Evolutionary conservation across 345 rosid species (phyloP), one percentile per base, ranked within the genome.

Genomic region (Durio zibethinus): DNA sequence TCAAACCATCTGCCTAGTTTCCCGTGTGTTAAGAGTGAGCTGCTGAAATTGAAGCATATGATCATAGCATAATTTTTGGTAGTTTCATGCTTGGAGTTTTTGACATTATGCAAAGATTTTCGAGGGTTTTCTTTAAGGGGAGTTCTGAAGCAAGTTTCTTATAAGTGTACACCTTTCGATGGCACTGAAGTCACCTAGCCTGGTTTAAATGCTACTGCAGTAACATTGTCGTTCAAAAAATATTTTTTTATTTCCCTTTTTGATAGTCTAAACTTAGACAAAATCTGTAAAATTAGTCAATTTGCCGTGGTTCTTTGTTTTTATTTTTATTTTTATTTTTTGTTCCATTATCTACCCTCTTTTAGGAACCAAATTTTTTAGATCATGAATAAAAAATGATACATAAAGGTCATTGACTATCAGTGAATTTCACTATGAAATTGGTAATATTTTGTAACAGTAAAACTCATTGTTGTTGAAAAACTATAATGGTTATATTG

Each of bases 1-100:
- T n/a, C 23, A 33, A 62, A 23, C 88, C 21, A 78, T 87, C 61
- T 74, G 73, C 2, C 48, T 2, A 43, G 15, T 10, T 43, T 43
- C 52, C 12, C 3, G 16, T 3, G 12, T 2, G 52, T 12, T 47
- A n/a, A 47, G 18, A 3, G 3, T 47, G 52, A 47, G 52, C 5
- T 2, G 5, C 52, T 14, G 33, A 47, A 47, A 25, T 43, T 25
- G 35, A 25, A 68, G 35, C 35, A 65, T 67, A 67, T 18, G 38
- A 35, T 64, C 35, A 12, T 67, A 42, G 50, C 72, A 42, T 10
- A 18, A 6, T 15, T 33, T 59, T 16, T 33, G 11, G 7, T 7
- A 21, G 59, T 27, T 43, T 43, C 14, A 43, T 43, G 48, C 48
- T 10, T 43, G 3, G 52, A 47, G 52, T 11, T 47, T 47, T 2